phyloP scores from a whole-genome alignment of 75 land plant genomes.

The Sequoiadendron giganteum region DNA sequence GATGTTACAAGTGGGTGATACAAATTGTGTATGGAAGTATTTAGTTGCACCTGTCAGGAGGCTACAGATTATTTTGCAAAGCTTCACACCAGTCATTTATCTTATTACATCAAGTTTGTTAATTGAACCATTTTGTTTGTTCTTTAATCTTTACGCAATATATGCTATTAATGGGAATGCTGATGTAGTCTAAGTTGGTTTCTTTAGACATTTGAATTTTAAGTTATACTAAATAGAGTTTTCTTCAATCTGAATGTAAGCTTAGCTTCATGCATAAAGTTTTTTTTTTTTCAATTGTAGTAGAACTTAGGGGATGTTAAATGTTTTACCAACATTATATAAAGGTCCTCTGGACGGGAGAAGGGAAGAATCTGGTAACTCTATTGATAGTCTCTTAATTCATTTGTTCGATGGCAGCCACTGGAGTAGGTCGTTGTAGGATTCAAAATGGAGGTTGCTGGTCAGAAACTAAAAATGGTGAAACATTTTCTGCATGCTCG shows the following conservation, averaged over 20 bases:
- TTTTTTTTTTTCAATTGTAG: not conserved
- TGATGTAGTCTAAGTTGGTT: not conserved
- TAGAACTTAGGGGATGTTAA: not conserved
- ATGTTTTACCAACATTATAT: not conserved
- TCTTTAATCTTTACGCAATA: not conserved
- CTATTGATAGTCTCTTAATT: not conserved
- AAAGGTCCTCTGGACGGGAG: too few species aligned
- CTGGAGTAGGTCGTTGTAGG: slow-evolving; percentile 46
- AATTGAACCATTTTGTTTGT: not conserved
- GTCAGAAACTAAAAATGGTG: slow-evolving; percentile 39
- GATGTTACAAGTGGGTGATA: not conserved
- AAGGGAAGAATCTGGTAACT: too few species aligned
- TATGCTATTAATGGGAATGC: not conserved
- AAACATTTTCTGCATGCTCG: slow-evolving; percentile 49
- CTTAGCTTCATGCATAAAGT: not conserved
- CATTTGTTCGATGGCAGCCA: slow-evolving; percentile 25
- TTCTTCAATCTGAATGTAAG: not conserved
- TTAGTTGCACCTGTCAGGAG: not conserved
- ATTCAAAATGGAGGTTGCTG: slow-evolving; percentile 60
- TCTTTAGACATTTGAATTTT: not conserved
- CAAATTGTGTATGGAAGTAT: not conserved
- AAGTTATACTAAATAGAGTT: not conserved
- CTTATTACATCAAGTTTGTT: not conserved
- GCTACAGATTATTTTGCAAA: not conserved
- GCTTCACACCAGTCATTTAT: not conserved